Conservation (phyloP, 805 yeast species). For the Kluyveromyces starmeri region DNA sequence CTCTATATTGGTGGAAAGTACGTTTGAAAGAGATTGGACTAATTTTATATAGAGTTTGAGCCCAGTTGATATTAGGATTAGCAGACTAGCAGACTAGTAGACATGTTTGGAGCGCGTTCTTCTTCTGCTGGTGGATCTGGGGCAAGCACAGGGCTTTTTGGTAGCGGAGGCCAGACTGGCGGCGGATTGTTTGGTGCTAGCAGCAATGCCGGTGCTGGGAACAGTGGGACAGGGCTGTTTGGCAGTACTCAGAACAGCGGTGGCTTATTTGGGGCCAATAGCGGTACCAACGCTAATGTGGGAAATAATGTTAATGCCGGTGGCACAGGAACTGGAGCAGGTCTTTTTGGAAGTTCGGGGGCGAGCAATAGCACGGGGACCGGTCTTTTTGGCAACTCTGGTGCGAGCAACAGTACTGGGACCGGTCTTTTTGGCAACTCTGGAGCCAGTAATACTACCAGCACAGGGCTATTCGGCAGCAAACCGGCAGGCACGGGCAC, state of each 20-base stretch:
- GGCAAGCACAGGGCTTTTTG: too few species aligned
- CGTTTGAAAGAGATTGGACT: too few species aligned
- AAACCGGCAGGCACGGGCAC: conserved; percentile 11
- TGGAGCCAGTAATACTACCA: conserved; percentile 20
- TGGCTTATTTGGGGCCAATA: conserved; percentile 10
- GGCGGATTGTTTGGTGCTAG: conserved; percentile 7
- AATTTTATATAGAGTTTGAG: too few species aligned
- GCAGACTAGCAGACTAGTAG: too few species aligned
- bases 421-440: conserved; percentile 17
- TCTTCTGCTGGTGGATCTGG: too few species aligned
- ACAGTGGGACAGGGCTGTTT: conserved; percentile 21
- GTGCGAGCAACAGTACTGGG: conserved; percentile 9
- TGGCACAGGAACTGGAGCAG: conserved; percentile 16
- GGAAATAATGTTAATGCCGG: too few species aligned
- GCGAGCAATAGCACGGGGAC: conserved; percentile 10
- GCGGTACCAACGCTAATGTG: too few species aligned
- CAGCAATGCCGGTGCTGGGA: not conserved
- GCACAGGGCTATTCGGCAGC: conserved; percentile 31
- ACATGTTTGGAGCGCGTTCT: conserved; percentile 1
- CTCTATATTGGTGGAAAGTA: too few species aligned
- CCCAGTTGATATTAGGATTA: too few species aligned
- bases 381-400: conserved; percentile 7
- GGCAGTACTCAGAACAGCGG: conserved; percentile 14
- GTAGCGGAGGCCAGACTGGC: conserved; percentile 1
- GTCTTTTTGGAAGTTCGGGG: conserved; percentile 3